Base-by-base conservation (phyloP, 225 moss, liverwort and hornwort species). In the Rhytidiadelphus loreus region DNA sequence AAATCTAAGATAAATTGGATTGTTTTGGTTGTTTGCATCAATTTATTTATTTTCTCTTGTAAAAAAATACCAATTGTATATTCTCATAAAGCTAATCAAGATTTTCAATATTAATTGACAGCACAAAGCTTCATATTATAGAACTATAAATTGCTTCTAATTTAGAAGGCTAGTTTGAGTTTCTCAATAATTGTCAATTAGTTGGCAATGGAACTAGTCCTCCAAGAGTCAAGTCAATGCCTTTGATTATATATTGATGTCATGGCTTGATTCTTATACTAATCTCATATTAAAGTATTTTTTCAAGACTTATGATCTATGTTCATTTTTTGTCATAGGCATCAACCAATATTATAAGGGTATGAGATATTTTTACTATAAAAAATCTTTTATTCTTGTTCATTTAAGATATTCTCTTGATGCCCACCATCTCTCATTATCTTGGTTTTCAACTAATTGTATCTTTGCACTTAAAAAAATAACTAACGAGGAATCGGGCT, bases 271-370 rank as follows among this genome's bases (percentile, higher is more conserved):
- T 52, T 75, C 33, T 20, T 33, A 22, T 8, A 33, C 5, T 52
- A 33, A 52, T 75, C 33, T 20, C 21, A 33, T 8, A 33, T 3
- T 52, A 33, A 52, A 75, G 2, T 21, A 8, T n/a, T 2, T 33
- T 68, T 21, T 50, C 8, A 48, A 12, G 9, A 72, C 28, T 16
- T 43, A 43, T 28, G 6, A 71, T 43, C 16, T 2, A 14, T 43
- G 3, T 5, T 71, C 2, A 7, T 24, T 39, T 13, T 4, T 23
- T 14, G n/a, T n/a, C n/a, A n/a, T n/a, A n/a, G 5, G 2, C 25
- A 24, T 70, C 1, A 2, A 75, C 4, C 8, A 48, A 8, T 50
- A 21, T 1, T 20, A 75, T 75, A 21, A 0, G 1, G 3, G 8
- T 13, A 13, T 52, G 50, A 13, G 5, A 52, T 21, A 33, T 33